Evolutionary conservation across 2,329 filamentous ascomycete species (phyloP).

Genomic region (Dactylellina drechsleri): DNA sequence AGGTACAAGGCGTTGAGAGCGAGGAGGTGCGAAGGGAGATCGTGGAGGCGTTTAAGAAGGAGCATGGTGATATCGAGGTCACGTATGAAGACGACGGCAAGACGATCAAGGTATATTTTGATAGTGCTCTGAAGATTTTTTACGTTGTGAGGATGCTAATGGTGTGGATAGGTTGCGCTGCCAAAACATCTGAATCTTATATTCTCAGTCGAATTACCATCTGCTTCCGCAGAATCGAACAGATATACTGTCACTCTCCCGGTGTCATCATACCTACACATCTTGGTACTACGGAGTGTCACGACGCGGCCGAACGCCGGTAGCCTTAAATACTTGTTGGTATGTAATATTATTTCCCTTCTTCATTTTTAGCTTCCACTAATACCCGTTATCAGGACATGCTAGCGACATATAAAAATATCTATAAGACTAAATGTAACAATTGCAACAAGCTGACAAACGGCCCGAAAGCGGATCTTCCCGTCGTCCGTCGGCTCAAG

Average conservation of each 20-base stretch:
- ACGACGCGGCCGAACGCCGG: conserved; percentile 46
- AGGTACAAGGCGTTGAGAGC: conserved; percentile 36
- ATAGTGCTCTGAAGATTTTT: not conserved
- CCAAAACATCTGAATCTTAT: conserved; percentile 32
- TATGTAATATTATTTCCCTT: conserved; percentile 7
- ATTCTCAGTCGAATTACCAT: conserved; percentile 40
- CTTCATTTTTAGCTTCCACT: not conserved
- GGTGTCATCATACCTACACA: conserved; percentile 33
- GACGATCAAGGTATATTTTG: conserved; percentile 19
- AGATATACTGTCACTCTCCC: conserved; percentile 42
- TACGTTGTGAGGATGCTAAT: too few species aligned
- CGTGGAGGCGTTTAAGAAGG: conserved; percentile 41
- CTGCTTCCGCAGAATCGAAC: conserved; percentile 27
- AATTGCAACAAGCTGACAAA: conserved; percentile 42
- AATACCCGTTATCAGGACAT: conserved; percentile 30
- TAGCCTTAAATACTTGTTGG: conserved; percentile 45
- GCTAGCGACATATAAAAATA: conserved; percentile 49
- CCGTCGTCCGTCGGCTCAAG: conserved; percentile 43
- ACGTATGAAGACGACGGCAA: conserved; percentile 37
- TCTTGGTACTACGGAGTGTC: conserved; percentile 43
- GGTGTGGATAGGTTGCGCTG: conserved; percentile 13
- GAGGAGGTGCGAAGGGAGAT: conserved; percentile 30
- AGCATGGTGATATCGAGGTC: conserved; percentile 35
- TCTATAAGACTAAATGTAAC: conserved; percentile 46
- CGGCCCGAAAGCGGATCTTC: conserved; percentile 46